These are phyloP conservation scores for Penicillium salamii DNA, from an alignment of 495 filamentous ascomycete species.

Conservation along the genomic window DNA sequence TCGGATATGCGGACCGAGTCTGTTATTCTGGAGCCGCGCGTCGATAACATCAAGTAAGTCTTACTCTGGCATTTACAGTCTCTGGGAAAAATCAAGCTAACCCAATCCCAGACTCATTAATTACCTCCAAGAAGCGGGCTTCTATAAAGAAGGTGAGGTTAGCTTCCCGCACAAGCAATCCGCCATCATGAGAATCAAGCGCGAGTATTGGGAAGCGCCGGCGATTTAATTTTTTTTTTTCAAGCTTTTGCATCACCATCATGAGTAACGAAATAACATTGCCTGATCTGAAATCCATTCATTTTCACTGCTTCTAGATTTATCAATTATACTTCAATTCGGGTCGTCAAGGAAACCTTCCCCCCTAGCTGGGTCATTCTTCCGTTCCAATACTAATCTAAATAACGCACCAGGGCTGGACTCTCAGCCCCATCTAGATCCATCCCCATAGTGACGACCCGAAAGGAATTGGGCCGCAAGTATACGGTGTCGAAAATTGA, in stretches of 20 bases:
- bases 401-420: no score
- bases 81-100: conserved; percentile 8
- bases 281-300: background rate
- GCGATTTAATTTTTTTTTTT: conserved; percentile 44
- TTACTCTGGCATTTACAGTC: background rate
- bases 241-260: conserved; percentile 15
- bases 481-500: no score
- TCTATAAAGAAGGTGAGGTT: conserved; percentile 84
- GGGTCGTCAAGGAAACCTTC: background rate
- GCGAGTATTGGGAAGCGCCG: conserved; percentile 85
- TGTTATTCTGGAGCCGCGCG: conserved; percentile 81
- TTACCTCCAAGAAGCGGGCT: conserved; percentile 73
- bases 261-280: conserved; percentile 12
- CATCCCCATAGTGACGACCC: no score
- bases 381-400: background rate
- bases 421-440: no score
- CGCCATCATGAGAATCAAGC: conserved; percentile 75
- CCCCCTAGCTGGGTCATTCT: background rate
- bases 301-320: no score
- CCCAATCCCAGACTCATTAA: conserved; percentile 62
- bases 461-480: no score
- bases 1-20: conserved; percentile 78
- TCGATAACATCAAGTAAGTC: conserved; percentile 85
- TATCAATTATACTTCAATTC: no score
- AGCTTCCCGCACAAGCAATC: conserved; percentile 91